A percentile compares a stretch with the other conserved stretches of the same genome.
phyloP scores from a whole-genome alignment of 2,329 filamentous ascomycete species.

The Beauveria australis region DNA sequence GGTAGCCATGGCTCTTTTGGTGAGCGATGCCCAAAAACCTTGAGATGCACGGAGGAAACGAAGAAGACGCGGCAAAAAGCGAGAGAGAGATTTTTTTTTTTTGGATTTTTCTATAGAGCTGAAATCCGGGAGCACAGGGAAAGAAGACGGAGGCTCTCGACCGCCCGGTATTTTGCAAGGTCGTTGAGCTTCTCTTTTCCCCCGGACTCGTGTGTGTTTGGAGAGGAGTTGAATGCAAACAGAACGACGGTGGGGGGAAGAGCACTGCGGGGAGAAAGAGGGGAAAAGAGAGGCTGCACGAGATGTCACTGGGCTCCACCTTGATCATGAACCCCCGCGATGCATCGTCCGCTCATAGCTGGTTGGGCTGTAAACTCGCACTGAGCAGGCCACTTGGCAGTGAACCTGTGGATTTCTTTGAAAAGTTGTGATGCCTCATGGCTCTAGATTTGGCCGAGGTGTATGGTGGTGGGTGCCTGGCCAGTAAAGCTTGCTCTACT shows the following conservation, averaged over 20 bases:
- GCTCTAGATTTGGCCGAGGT: no score
- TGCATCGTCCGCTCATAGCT: neutral
- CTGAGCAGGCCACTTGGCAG: neutral
- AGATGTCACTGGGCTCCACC: conserved; percentile 3
- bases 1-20: conserved; percentile 59
- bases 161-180: neutral
- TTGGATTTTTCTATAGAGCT: neutral
- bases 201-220: neutral
- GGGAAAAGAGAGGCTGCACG: neutral
- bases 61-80: no score
- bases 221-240: neutral
- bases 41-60: no score
- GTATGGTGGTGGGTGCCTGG: no score
- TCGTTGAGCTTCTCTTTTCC: neutral
- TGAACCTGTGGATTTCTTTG: neutral
- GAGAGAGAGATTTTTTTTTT: neutral
- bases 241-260: neutral
- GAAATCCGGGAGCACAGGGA: no score
- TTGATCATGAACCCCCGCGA: conserved; percentile 3
- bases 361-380: neutral
- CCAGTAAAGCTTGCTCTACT: no score
- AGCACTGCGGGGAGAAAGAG: neutral
- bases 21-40: no score
- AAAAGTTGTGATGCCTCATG: no score
- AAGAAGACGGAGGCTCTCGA: neutral